A percentile compares a stretch with the other conserved stretches of the same genome.
Conservation (phyloP, 2,329 filamentous ascomycete species). For the Verticillium klebahnii region DNA sequence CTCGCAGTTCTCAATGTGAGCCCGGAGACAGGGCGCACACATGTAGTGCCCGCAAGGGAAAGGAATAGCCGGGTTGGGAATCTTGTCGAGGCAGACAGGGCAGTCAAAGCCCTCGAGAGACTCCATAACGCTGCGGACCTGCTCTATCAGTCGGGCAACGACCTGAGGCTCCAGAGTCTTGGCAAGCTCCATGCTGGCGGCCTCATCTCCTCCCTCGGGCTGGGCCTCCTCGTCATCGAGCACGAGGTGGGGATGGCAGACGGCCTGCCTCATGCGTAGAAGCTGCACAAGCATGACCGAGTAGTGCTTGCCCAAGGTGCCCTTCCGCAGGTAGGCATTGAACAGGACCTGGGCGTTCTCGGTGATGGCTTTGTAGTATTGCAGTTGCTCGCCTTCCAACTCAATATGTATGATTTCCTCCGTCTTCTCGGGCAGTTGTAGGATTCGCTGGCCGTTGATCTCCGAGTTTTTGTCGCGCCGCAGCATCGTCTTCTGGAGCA, state of each 20-base stretch:
- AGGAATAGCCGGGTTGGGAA: constrained; percentile 70
- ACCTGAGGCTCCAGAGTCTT: constrained; percentile 54
- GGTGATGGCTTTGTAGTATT: constrained; percentile 64
- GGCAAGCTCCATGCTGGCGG: constrained; percentile 56
- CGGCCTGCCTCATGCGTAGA: constrained; percentile 74
- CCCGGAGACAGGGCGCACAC: constrained; percentile 72
- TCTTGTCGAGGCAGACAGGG: constrained; percentile 75
- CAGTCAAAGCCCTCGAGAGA: constrained; percentile 63
- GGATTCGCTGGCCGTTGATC: constrained; percentile 75
- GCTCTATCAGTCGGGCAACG: constrained; percentile 55
- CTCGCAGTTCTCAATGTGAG: constrained; percentile 57
- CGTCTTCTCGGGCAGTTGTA: constrained; percentile 62
- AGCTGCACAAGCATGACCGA: constrained; percentile 76
- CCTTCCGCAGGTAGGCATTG: constrained; percentile 69
- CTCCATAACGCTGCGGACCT: constrained; percentile 14
- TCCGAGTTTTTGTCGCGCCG: constrained; percentile 75
- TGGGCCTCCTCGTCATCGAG: constrained; percentile 37
- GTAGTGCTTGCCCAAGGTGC: constrained; percentile 68
- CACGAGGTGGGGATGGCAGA: constrained; percentile 71
- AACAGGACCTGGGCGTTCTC: constrained; percentile 63
- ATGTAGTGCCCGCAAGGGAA: constrained; percentile 79
- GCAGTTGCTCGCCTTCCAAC: constrained; percentile 61
- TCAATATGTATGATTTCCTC: constrained; percentile 57
- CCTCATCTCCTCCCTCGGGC: constrained; percentile 36
- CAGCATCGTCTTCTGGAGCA: constrained; percentile 77